A percentile compares a stretch with the other conserved stretches of the same genome.
phyloP scores from a whole-genome alignment of 2,329 filamentous ascomycete species.

The Aspergillus persii region DNA sequence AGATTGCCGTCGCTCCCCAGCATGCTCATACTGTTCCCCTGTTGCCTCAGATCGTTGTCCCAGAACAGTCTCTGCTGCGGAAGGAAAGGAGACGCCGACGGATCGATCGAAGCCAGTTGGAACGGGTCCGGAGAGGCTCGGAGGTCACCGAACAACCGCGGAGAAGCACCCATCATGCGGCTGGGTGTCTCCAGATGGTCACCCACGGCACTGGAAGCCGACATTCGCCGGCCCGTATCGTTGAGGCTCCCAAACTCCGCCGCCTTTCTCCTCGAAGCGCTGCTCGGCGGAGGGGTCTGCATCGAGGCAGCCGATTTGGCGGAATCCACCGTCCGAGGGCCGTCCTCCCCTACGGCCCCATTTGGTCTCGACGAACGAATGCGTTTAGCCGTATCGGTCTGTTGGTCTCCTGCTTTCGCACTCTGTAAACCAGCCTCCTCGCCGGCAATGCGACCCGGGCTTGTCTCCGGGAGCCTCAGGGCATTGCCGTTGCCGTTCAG shows the following conservation, averaged over 20 bases:
- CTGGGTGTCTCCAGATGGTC: slow-evolving; percentile 46
- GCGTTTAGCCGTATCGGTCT: slow-evolving; percentile 35
- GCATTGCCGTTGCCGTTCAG: slow-evolving; percentile 20
- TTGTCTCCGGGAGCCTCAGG: slow-evolving; percentile 16
- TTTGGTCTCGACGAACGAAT: slow-evolving; percentile 30
- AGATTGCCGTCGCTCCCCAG: slow-evolving; percentile 18
- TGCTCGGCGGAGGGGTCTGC: slow-evolving; percentile 62
- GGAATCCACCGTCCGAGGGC: slow-evolving; percentile 33
- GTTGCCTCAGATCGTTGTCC: slow-evolving; percentile 41
- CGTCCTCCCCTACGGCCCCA: slow-evolving; percentile 28
- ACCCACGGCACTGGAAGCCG: slow-evolving; percentile 21
- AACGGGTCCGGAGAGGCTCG: slow-evolving; percentile 60
- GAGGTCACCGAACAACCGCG: slow-evolving; percentile 51
- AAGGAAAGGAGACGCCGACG: slow-evolving; percentile 56
- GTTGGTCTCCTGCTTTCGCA: slow-evolving; percentile 24
- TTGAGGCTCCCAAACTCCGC: slow-evolving; percentile 30
- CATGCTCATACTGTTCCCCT: slow-evolving; percentile 16
- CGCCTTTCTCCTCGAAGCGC: slow-evolving; percentile 52
- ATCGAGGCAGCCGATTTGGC: slow-evolving; percentile 49
- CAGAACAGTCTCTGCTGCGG: slow-evolving; percentile 54
- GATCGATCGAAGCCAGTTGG: slow-evolving; percentile 51
- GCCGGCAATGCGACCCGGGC: slow-evolving; percentile 7
- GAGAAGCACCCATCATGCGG: slow-evolving; percentile 44
- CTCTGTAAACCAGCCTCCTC: slow-evolving; percentile 11
- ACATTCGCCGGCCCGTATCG: slow-evolving; percentile 21